Evolutionary conservation across 805 yeast genomes (phyloP).

Genomic region (Huiozyma sinensis): DNA sequence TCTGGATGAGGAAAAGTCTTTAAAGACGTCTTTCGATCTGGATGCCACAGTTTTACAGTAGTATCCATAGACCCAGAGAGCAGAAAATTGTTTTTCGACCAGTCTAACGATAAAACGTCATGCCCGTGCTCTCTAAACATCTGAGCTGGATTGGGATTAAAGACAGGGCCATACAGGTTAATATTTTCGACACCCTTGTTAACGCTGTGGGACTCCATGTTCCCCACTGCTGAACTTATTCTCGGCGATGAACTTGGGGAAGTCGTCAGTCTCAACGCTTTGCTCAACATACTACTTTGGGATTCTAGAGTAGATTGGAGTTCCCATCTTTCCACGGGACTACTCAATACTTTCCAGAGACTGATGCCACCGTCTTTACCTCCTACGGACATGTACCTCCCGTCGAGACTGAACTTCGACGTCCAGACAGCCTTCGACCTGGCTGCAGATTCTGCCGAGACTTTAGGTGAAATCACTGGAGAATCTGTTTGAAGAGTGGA

Average conservation of each 20-base stretch:
- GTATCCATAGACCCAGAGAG: conserved; percentile 76
- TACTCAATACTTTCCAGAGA: conserved; percentile 71
- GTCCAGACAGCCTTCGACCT: conserved; percentile 47
- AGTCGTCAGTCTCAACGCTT: conserved; percentile 2
- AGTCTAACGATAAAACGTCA: conserved; percentile 65
- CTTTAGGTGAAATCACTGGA: not conserved
- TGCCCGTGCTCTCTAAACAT: conserved; percentile 60
- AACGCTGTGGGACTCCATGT: not conserved
- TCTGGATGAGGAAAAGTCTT: conserved; percentile 61
- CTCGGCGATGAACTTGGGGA: not conserved
- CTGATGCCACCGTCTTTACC: conserved; percentile 62
- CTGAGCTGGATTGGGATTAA: conserved; percentile 53
- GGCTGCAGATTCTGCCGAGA: not conserved
- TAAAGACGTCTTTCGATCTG: conserved; percentile 52
- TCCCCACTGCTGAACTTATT: not conserved
- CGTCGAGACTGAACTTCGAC: conserved; percentile 67
- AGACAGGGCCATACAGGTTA: conserved; percentile 60
- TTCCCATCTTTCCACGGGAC: conserved; percentile 57
- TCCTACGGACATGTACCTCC: conserved; percentile 74
- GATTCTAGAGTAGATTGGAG: conserved; percentile 17
- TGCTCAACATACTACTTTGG: conserved; percentile 4
- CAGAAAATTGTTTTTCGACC: conserved; percentile 82
- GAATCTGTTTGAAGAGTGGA: conserved; percentile 2
- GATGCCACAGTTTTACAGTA: conserved; percentile 78
- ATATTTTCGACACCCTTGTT: not conserved